A percentile compares a stretch with the other conserved stretches of the same genome.
These are phyloP conservation scores for Botrytis byssoidea DNA, from an alignment of 2,329 filamentous ascomycete species.

Conservation along the genomic window DNA sequence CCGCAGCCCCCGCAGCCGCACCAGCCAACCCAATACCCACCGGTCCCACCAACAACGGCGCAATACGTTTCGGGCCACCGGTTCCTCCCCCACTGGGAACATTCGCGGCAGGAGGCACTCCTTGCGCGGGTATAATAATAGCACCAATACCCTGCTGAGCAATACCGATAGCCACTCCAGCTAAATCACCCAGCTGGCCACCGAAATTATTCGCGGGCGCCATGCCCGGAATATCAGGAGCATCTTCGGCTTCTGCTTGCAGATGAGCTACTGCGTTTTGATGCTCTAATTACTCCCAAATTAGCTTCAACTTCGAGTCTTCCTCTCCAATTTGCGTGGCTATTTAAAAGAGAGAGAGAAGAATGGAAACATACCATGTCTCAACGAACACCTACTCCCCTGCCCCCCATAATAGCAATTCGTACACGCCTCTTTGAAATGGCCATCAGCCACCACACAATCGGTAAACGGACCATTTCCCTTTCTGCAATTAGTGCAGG, in stretches of 20 bases:
- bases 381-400: background rate
- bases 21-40: background rate
- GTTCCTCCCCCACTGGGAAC: background rate
- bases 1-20: background rate
- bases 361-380: background rate
- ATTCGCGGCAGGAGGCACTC: background rate
- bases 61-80: background rate
- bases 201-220: constrained; percentile 2
- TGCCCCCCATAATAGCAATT: background rate
- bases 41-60: background rate
- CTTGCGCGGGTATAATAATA: background rate
- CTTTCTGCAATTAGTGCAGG: background rate
- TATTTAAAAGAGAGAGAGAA: background rate
- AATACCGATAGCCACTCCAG: background rate
- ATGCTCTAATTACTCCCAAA: background rate
- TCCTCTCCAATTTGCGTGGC: too few relatives aligned
- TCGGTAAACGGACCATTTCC: background rate
- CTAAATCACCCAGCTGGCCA: background rate
- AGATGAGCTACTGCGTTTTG: background rate
- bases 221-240: background rate
- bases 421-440: background rate
- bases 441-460: background rate
- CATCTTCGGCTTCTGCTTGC: background rate
- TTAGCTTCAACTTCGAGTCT: background rate
- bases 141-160: background rate